Conservation (phyloP, 345 rosid genomes). For the Brassica incana region DNA sequence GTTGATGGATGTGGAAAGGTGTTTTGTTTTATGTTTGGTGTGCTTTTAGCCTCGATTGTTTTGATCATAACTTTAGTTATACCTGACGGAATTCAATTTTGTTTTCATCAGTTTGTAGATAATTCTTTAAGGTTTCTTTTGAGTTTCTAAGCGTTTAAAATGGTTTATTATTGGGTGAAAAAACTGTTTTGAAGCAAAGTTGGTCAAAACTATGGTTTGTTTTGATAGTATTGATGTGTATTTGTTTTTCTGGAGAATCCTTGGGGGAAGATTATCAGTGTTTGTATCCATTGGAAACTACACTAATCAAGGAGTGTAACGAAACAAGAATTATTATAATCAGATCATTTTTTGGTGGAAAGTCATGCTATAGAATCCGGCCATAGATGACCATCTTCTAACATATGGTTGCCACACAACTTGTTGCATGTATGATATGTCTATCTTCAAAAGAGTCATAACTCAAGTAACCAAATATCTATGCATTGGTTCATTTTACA, state of each 20-base stretch:
- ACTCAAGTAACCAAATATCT: background rate
- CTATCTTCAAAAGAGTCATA: background rate
- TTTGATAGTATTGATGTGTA: slow-evolving; percentile 48
- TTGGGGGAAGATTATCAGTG: background rate
- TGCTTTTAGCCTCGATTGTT: slow-evolving; percentile 62
- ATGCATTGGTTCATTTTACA: background rate
- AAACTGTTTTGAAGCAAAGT: slow-evolving; percentile 40
- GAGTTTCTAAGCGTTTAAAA: slow-evolving; percentile 3
- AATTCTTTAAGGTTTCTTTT: slow-evolving; percentile 51
- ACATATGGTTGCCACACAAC: slow-evolving; percentile 29
- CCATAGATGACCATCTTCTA: slow-evolving; percentile 40
- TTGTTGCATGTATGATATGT: slow-evolving; percentile 38
- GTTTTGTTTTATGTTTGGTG: slow-evolving; percentile 50
- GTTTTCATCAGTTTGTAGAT: slow-evolving; percentile 36
- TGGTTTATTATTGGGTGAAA: slow-evolving; percentile 19
- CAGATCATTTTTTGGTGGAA: background rate
- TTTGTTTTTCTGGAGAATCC: slow-evolving; percentile 22
- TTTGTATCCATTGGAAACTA: slow-evolving; percentile 27
- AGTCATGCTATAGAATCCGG: slow-evolving; percentile 17
- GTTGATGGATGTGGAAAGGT: slow-evolving; percentile 33
- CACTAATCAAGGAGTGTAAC: slow-evolving; percentile 35
- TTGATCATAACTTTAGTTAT: slow-evolving; percentile 33
- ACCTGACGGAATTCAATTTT: slow-evolving; percentile 21
- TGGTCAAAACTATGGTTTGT: slow-evolving; percentile 59
- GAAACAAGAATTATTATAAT: too few species aligned